Conservation (phyloP, 2,329 filamentous ascomycete genomes). For the Juglanconis sp. region DNA sequence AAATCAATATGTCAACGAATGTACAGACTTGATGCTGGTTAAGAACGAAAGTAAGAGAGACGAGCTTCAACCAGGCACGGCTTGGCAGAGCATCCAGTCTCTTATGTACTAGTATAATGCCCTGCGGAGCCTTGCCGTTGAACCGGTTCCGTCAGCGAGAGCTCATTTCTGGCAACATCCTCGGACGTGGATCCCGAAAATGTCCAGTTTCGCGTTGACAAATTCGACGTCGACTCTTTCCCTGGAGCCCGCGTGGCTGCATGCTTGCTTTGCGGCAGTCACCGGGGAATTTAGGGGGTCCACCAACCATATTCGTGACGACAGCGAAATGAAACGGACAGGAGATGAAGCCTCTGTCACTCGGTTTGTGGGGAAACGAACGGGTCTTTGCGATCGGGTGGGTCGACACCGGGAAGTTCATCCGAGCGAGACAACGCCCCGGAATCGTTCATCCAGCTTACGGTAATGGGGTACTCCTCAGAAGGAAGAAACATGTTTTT, state of each 20-base stretch:
- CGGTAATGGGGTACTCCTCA: too few relatives aligned
- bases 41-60: neutral
- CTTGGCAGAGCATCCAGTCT: neutral
- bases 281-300: neutral
- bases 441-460: too few relatives aligned
- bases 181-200: neutral
- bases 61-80: neutral
- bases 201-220: neutral
- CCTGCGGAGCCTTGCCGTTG: neutral
- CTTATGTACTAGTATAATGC: neutral
- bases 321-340: slow-evolving; percentile 8
- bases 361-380: neutral
- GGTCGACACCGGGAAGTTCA: neutral
- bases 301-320: slow-evolving; percentile 6
- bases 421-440: neutral
- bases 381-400: neutral
- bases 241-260: neutral
- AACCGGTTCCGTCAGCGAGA: neutral
- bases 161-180: neutral
- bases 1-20: neutral
- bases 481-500: neutral
- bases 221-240: too few relatives aligned
- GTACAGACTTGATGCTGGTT: neutral
- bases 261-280: neutral
- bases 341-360: neutral